phyloP scores from a whole-genome alignment of 2,329 filamentous ascomycete genomes.

The Huntiella savannae region DNA sequence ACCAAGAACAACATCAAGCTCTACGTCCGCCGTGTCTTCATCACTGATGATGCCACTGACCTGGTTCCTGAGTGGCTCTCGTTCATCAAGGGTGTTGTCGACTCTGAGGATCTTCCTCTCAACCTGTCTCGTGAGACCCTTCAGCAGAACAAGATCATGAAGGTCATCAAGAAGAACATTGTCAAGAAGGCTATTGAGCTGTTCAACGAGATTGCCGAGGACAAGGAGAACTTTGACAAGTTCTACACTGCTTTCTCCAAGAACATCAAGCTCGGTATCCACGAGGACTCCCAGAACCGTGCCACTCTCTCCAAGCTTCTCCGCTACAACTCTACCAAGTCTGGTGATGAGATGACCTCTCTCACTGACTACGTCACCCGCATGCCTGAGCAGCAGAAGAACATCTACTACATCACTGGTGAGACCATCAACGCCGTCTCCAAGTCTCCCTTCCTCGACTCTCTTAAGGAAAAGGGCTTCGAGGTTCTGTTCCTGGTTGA shows the following conservation, averaged over 20 bases:
- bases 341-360: conserved; percentile 85
- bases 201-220: conserved; percentile 96
- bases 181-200: conserved; percentile 99
- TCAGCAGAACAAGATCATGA: conserved; percentile 99
- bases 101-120: conserved; percentile 97
- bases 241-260: conserved; percentile 99
- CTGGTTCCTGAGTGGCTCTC: conserved; percentile 98
- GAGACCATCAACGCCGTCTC: conserved; percentile 96
- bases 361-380: conserved; percentile 95
- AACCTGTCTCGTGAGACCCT: conserved; percentile 99
- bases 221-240: conserved; percentile 99
- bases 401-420: conserved; percentile 99
- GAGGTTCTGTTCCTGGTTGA: conserved; percentile 98
- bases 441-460: conserved; percentile 97
- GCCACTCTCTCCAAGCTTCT: conserved; percentile 85
- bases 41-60: conserved; percentile 97
- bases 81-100: conserved; percentile 99
- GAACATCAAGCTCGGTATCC: conserved; percentile 99
- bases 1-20: conserved; percentile 99
- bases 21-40: conserved; percentile 99
- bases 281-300: conserved; percentile 99
- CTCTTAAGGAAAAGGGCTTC: conserved; percentile 97
- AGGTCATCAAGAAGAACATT: conserved; percentile 99
- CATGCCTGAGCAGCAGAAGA: conserved; percentile 99
- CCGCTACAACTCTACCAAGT: conserved; percentile 98